Percentiles rank a stretch among this genome's conserved stretches.
phyloP scores from a whole-genome alignment of 208 protist species.

The Leishmania major region DNA sequence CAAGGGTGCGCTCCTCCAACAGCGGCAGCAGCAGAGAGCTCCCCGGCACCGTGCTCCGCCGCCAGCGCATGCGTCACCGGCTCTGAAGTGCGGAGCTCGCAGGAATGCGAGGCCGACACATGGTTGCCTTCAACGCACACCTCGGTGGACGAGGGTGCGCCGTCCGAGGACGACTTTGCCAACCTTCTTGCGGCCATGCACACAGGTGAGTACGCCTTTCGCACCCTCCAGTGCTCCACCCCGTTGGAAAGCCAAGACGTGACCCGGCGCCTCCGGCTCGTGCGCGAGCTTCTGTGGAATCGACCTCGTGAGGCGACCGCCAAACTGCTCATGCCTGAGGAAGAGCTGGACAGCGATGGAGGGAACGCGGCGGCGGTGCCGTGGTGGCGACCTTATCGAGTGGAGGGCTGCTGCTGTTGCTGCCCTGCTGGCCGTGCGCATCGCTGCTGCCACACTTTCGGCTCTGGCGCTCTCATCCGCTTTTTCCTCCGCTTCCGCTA shows the following conservation, averaged over 20 bases:
- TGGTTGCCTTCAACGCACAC: not conserved
- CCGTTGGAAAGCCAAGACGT: constrained; percentile 15
- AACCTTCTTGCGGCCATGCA: constrained; percentile 5
- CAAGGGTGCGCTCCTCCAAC: not conserved
- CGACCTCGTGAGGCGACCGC: constrained; percentile 26
- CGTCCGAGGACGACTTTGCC: constrained; percentile 11
- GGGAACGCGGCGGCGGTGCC: not conserved
- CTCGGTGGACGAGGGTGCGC: not conserved
- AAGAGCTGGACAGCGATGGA: not conserved
- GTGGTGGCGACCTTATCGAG: constrained; percentile 33
- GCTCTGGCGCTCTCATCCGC: constrained; percentile 33
- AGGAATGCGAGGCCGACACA: not conserved
- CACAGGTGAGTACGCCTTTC: constrained; percentile 30
- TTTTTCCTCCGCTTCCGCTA: constrained; percentile 70
- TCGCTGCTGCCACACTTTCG: constrained; percentile 60
- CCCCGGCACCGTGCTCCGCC: not conserved
- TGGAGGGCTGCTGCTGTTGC: constrained; percentile 48
- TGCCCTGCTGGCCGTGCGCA: constrained; percentile 21
- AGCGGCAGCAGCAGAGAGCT: not conserved
- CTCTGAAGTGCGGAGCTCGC: not conserved
- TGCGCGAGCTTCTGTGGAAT: constrained; percentile 82
- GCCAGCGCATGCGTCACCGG: not conserved
- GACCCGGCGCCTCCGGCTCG: constrained; percentile 44
- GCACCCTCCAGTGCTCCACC: constrained; percentile 14
- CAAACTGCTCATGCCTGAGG: not conserved